Base-by-base conservation (phyloP, 345 rosid genomes). In the Citrus maxima region DNA sequence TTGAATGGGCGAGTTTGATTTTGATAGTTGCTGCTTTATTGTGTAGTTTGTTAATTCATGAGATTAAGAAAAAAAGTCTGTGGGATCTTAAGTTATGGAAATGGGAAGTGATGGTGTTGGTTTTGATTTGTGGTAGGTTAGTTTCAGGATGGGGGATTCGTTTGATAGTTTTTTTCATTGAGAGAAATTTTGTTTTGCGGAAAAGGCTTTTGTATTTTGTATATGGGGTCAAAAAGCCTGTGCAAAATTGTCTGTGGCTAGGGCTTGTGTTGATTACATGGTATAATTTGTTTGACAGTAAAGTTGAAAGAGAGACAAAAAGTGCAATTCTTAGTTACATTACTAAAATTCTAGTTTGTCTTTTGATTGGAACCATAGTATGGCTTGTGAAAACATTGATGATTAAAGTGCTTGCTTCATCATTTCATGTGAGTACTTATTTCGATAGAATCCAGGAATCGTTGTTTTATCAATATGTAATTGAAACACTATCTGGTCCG, bases 371-470 rank as follows among this genome's bases (percentile, higher is more conserved):
- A 4, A 91, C 89, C 12, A 78, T 88, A 73, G 64, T 96, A 12
- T 96, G 99, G 98, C 82, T 96, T 40, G 70, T 92, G n/a, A 96
- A 96, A 88, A 96, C 97, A 5, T 77, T 96, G 14, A 86, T 92
- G 77, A 93, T 96, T 10, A 94, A 96, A 80, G 95, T 89, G 0
- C 76, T 96, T 7, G 98, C 99, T 5, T 95, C 97, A 5, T 91
- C 95, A 0, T 95, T 95, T 78, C 99, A 95, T 65, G 98, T 95
- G 0, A 93, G 97, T 58, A 92, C 99, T 0, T 95, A 95, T 78
- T 95, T 95, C 18, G 99, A 95, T 70, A 79, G 99, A 78, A 95
- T 95, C 82, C 98, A 91, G 76, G 98, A 93, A 19, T 86, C 98
- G 0, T 30, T 93, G 67, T 95, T 93, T 80, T 88, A 89, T 73